Evolutionary conservation across 768 basidiomycete genomes (phyloP), one percentile per base, ranked within the genome.

Genomic region (Butyriboletus loyo): DNA sequence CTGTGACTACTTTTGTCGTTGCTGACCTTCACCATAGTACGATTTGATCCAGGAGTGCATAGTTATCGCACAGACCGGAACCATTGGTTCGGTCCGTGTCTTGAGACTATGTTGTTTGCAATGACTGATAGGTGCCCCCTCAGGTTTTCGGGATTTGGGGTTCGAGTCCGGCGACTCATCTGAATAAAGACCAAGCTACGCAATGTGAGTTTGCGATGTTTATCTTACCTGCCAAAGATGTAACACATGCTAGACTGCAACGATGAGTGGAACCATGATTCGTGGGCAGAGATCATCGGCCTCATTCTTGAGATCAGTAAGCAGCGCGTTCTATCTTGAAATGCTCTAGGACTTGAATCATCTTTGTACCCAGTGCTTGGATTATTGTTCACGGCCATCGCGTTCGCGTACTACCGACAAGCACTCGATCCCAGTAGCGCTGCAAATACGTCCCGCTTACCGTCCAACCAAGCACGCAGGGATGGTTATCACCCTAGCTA

Each of bases 401-500:
- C 84, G 3, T 87, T 86, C 65, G 75, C 78, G 14, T 94, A 85
- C 73, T 84, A 87, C 63, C 84, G 85, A 22, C 91, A 94, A 69
- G 63, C 83, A 2, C 77, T 84, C 31, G 86, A 91, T 66, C 90
- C 91, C 1, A 67, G 78, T 4, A 81, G 80, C 56, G 67, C 75
- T 35, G 77, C 71, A 47, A 85, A 86, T 64, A 59, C 75, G 37
- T 62, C 70, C 13, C 82, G 82, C 37, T 45, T 65, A n/a, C 83
- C 56, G 54, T 72, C 51, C 19, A 66, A 66, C 51, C 74, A 70
- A 60, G 57, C 58, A 32, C 75, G 74, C 30, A 65, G 63, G 41
- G 71, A 66, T 39, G 75, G 59, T 30, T 69, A 73, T 59, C 79
- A 83, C 1, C 59, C 74, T 3, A 78, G 81, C 63, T 87, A 87